These are phyloP conservation scores for Nitzschia palea DNA, from an alignment of 108 stramenopile genomes.

Conservation along the genomic window DNA sequence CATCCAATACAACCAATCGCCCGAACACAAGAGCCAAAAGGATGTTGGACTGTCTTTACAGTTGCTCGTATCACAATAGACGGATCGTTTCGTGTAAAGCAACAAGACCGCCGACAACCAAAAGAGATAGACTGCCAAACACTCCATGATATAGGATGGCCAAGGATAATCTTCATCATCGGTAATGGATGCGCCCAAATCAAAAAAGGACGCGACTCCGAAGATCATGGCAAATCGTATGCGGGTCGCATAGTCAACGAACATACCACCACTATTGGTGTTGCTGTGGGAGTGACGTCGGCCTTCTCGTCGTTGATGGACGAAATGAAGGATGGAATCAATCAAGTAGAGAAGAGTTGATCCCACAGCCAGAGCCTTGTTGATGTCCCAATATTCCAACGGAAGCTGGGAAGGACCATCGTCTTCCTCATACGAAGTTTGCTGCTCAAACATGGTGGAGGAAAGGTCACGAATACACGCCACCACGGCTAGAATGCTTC, in stretches of 20 bases:
- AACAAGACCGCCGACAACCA: not conserved
- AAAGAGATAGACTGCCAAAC: not conserved
- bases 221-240: constrained; percentile 2
- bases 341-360: constrained; percentile 8
- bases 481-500: not conserved
- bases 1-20: constrained; percentile 1
- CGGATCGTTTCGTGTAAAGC: not conserved
- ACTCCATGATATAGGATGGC: constrained; percentile 12
- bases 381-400: not conserved
- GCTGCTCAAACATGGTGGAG: not conserved
- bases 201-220: constrained; percentile 6
- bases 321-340: not conserved
- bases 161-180: constrained; percentile 15
- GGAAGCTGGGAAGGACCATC: not conserved
- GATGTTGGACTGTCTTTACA: not conserved
- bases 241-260: not conserved
- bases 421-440: not conserved
- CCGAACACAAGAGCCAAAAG: constrained; percentile 4
- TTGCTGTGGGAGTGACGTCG: not conserved
- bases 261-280: not conserved
- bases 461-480: not conserved
- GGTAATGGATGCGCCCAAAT: not conserved
- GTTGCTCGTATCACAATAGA: not conserved
- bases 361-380: not conserved
- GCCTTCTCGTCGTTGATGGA: not conserved